phyloP scores from a whole-genome alignment of 140 eudicot genomes.

The Stevia rebaudiana region DNA sequence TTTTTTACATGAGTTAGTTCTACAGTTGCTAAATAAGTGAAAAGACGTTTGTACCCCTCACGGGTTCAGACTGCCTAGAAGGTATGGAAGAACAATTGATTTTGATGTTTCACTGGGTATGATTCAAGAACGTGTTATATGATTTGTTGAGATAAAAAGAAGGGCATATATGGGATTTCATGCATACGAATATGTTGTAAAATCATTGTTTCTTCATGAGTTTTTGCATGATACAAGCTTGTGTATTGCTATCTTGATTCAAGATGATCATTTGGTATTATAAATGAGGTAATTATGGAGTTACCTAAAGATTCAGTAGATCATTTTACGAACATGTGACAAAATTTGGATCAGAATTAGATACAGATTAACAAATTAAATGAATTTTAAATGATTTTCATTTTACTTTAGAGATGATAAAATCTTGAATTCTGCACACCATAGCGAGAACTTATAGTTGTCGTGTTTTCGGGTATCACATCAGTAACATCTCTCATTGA shows the following conservation, averaged over 20 bases:
- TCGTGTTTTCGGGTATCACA: slow-evolving; percentile 49
- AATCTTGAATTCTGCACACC: slow-evolving; percentile 90
- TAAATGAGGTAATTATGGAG: slow-evolving; percentile 3
- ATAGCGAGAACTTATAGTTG: slow-evolving; percentile 66
- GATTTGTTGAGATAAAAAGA: slow-evolving; percentile 14
- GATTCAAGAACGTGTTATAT: neutral
- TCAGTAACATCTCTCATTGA: slow-evolving; percentile 51
- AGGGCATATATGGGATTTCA: neutral
- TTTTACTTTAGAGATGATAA: slow-evolving; percentile 45
- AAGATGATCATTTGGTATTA: slow-evolving; percentile 7
- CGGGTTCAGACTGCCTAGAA: slow-evolving; percentile 1
- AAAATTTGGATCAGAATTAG: too few species aligned
- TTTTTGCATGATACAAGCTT: slow-evolving; percentile 19
- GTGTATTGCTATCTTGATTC: neutral
- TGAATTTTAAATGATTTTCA: slow-evolving; percentile 7
- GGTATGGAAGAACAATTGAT: neutral
- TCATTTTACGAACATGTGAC: slow-evolving; percentile 5
- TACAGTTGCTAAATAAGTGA: neutral
- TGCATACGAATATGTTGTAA: slow-evolving; percentile 11
- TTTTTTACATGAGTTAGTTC: slow-evolving; percentile 23
- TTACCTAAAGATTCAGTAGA: neutral
- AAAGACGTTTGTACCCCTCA: slow-evolving; percentile 10
- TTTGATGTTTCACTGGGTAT: neutral
- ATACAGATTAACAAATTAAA: too few species aligned
- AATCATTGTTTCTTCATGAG: slow-evolving; percentile 24